A percentile compares a stretch with the other conserved stretches of the same genome.
Conservation (phyloP, 352 stramenopile species). For the Pythium phragmitis region DNA sequence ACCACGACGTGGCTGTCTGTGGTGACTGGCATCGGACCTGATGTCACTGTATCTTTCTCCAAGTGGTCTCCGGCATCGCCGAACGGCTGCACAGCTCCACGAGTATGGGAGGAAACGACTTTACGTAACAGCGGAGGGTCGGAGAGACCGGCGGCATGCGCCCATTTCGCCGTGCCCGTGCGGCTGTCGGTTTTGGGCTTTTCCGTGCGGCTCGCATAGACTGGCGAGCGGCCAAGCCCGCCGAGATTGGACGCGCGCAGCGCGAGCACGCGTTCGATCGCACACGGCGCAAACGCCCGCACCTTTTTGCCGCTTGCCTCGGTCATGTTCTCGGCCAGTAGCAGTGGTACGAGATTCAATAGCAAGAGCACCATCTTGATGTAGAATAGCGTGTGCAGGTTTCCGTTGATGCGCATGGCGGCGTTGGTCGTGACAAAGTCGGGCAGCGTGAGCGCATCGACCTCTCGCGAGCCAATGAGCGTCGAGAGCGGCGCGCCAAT, state of each 20-base stretch:
- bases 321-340: constrained; percentile 20
- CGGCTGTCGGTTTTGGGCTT: neutral
- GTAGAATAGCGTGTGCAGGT: constrained; percentile 19
- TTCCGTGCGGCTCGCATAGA: constrained; percentile 2
- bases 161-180: neutral
- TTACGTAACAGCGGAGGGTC: neutral
- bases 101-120: neutral
- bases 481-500: constrained; percentile 24
- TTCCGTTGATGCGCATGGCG: constrained; percentile 34
- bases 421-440: constrained; percentile 35
- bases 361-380: constrained; percentile 29
- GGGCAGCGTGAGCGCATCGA: constrained; percentile 20
- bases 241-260: constrained; percentile 29
- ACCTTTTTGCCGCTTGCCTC: constrained; percentile 4
- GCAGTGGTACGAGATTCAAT: constrained; percentile 27
- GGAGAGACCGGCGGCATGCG: neutral
- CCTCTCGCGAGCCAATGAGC: constrained; percentile 19
- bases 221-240: constrained; percentile 20
- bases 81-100: neutral
- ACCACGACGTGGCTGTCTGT: constrained; percentile 6
- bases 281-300: constrained; percentile 2
- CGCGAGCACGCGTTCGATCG: constrained; percentile 28
- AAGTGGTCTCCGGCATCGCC: neutral
- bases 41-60: too few species aligned
- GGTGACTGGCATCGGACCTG: neutral